A percentile compares a stretch with the other conserved stretches of the same genome.
phyloP scores from a whole-genome alignment of 2,329 filamentous ascomycete species.

The Trichoderma polysporum region DNA sequence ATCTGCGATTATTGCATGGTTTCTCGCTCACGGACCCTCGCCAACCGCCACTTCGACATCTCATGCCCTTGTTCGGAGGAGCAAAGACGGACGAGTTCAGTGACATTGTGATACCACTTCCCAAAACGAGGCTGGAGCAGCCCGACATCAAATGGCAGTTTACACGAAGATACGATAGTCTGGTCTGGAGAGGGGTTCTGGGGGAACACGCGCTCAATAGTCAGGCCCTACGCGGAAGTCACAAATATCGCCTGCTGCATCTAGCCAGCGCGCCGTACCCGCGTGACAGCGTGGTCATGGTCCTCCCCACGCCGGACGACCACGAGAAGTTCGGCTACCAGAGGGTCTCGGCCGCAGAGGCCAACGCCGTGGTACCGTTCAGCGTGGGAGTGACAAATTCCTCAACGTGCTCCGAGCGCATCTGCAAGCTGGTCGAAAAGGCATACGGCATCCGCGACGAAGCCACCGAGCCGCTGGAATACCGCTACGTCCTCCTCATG shows the following conservation, averaged over 20 bases:
- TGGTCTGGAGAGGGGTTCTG: conserved; percentile 76
- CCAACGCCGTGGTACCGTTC: conserved; percentile 54
- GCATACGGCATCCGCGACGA: conserved; percentile 41
- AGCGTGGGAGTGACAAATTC: conserved; percentile 61
- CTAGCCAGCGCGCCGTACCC: conserved; percentile 59
- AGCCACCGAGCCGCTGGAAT: conserved; percentile 53
- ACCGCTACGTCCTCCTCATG: conserved; percentile 70
- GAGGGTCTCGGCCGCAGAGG: conserved; percentile 49
- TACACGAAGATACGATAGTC: conserved; percentile 58
- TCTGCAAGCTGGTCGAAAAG: conserved; percentile 33
- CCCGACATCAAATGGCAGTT: conserved; percentile 51
- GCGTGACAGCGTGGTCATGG: conserved; percentile 50
- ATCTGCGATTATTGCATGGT: conserved; percentile 70
- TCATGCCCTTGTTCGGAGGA: conserved; percentile 74
- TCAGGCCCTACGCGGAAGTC: conserved; percentile 64
- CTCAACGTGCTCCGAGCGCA: conserved; percentile 53
- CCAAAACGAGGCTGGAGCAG: conserved; percentile 41
- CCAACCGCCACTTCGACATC: conserved; percentile 59
- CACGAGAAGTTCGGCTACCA: conserved; percentile 54
- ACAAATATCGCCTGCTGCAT: conserved; percentile 69
- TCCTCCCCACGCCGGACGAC: conserved; percentile 48
- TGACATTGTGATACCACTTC: conserved; percentile 73
- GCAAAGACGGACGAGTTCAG: conserved; percentile 70
- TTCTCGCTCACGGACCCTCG: conserved; percentile 67
- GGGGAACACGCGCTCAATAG: conserved; percentile 52